A percentile compares a stretch with the other conserved stretches of the same genome.
phyloP scores from a whole-genome alignment of 2,329 filamentous ascomycete species.

The Rutstroemia sp. region DNA sequence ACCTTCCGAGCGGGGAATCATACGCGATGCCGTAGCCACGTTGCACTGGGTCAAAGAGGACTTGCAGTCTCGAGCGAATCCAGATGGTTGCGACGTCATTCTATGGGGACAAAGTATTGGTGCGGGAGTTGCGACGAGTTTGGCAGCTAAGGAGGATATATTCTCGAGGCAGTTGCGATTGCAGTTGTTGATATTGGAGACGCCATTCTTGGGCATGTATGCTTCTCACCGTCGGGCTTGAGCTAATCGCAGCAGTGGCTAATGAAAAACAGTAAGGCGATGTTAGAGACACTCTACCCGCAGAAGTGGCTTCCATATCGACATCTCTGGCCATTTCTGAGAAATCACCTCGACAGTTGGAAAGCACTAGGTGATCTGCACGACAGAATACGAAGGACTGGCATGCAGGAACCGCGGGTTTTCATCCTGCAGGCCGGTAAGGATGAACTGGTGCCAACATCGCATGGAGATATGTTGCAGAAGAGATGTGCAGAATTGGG shows the following conservation, averaged over 20 bases:
- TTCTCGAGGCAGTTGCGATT: conserved; percentile 23
- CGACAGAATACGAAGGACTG: conserved; percentile 22
- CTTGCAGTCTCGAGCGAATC: conserved; percentile 25
- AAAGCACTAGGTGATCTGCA: conserved; percentile 41
- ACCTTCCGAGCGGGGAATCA: conserved; percentile 63
- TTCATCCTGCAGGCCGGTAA: conserved; percentile 48
- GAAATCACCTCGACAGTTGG: conserved; percentile 53
- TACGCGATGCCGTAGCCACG: conserved; percentile 59
- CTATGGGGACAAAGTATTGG: conserved; percentile 77
- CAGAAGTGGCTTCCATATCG: conserved; percentile 75
- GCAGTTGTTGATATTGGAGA: conserved; percentile 59
- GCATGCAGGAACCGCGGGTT: conserved; percentile 12
- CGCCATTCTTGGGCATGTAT: conserved; percentile 61
- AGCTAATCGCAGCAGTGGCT: background rate
- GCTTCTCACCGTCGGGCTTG: background rate
- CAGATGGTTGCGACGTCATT: conserved; percentile 35
- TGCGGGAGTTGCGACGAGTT: conserved; percentile 60
- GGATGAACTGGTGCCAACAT: conserved; percentile 50
- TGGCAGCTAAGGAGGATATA: conserved; percentile 10
- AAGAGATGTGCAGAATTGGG: conserved; percentile 41
- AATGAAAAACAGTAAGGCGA: conserved; percentile 37
- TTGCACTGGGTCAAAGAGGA: conserved; percentile 50
- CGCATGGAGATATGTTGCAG: conserved; percentile 41
- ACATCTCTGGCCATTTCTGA: conserved; percentile 66
- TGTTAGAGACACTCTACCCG: conserved; percentile 67